Evolutionary conservation across 345 rosid species (phyloP).

Genomic region (Salix koriyanagi): DNA sequence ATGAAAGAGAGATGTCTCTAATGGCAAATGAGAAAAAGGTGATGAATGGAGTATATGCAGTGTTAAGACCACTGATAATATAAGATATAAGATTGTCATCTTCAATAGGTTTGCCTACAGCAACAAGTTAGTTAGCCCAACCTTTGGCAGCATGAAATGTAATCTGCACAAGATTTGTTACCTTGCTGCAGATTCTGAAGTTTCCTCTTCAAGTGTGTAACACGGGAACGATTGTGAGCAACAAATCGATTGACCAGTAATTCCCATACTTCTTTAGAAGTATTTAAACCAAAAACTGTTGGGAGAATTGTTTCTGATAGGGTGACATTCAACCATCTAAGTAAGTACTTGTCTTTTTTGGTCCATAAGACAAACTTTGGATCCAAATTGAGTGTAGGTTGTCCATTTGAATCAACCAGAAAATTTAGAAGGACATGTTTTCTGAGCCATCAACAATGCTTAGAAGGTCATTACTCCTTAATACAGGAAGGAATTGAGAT

Average conservation of each 20-base stretch:
- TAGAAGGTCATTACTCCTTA: background rate
- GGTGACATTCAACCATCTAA: background rate
- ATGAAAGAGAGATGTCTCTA: background rate
- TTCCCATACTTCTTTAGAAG: background rate
- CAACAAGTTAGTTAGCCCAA: background rate
- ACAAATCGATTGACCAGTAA: background rate
- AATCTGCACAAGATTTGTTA: no score
- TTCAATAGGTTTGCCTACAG: background rate
- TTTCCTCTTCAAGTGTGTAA: background rate
- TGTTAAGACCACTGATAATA: background rate
- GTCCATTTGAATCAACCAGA: background rate
- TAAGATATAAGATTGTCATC: no score
- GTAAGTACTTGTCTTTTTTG: background rate
- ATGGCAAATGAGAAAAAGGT: background rate
- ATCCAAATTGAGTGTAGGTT: background rate
- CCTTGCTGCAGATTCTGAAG: background rate
- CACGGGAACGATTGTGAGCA: fast-evolving
- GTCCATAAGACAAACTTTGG: background rate
- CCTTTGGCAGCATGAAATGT: background rate
- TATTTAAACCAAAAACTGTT: no score
- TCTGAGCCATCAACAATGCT: background rate
- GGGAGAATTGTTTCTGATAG: no score
- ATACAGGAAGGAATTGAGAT: background rate
- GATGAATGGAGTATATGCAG: background rate
- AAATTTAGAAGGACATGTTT: background rate